Evolutionary conservation across 75 land plant genomes (phyloP), one percentile per base, ranked within the genome.

Genomic region (Picea glauca): DNA sequence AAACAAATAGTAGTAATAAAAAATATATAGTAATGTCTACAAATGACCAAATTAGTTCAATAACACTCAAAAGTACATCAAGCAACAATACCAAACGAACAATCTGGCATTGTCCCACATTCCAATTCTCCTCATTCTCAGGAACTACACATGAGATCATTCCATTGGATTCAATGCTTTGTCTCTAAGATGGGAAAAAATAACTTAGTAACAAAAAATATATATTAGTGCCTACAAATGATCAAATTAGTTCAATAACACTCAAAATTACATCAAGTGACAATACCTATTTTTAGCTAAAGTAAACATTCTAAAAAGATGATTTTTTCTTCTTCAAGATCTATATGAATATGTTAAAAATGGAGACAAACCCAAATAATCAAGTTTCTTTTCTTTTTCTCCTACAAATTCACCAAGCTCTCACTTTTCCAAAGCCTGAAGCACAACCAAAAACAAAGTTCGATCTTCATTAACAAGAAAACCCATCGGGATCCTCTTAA

Each of bases 81-180:
- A 35, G 38, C 38, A 1, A 35, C 38, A 35, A 35, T 35, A 35
- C 2, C 38, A 35, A 35, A n/a, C n/a, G n/a, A n/a, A n/a, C n/a
- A n/a, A n/a, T n/a, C n/a, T 91, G 93, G 77, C 91, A 77, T 76
- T 91, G 91, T 7, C 93, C 93, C 77, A 84, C 82, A 62, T 91
- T 91, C 91, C 93, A 91, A 59, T 91, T 91, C 13, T 89, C 93
- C 58, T 91, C 93, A 76, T 89, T 91, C 74, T 91, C 93, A 72
- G 63, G 59, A 59, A 91, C 93, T 89, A 80, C 78, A 85, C 57
- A 23, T 46, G 26, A 15, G 23, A 60, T n/a, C n/a, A n/a, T n/a
- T n/a, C n/a, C n/a, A n/a, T n/a, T n/a, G n/a, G n/a, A n/a, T n/a
- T n/a, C 26, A 31, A 83, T 30, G 23, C 35, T 21, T 21, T 26